Conservation (phyloP, 2,329 filamentous ascomycete genomes). For the Ophiognomonia clavigignenti-juglandacearum region DNA sequence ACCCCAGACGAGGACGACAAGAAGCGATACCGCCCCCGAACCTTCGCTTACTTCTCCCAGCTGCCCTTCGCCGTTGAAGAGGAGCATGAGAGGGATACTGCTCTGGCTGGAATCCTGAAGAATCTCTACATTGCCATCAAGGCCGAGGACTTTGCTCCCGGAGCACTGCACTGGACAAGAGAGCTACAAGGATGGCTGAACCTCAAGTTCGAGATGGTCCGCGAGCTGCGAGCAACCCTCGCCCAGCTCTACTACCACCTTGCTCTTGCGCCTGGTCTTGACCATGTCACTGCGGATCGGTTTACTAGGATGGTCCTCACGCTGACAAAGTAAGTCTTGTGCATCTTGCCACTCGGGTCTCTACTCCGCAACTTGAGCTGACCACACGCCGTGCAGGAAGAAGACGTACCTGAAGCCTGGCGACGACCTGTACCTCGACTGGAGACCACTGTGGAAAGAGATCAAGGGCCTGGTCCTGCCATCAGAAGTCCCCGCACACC, state of each 20-base stretch:
- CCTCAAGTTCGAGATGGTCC: slow-evolving; percentile 94
- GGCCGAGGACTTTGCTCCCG: slow-evolving; percentile 89
- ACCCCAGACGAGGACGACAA: slow-evolving; percentile 46
- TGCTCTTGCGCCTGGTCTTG: slow-evolving; percentile 81
- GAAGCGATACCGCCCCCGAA: slow-evolving; percentile 75
- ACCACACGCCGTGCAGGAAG: slow-evolving; percentile 52
- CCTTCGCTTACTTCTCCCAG: slow-evolving; percentile 87
- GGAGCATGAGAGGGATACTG: slow-evolving; percentile 69
- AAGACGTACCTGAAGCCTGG: slow-evolving; percentile 92
- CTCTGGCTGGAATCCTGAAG: slow-evolving; percentile 82
- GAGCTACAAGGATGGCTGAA: slow-evolving; percentile 94
- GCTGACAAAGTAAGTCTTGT: slow-evolving; percentile 72
- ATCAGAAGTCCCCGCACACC: slow-evolving; percentile 68
- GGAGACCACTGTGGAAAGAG: slow-evolving; percentile 89
- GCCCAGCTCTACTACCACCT: slow-evolving; percentile 94
- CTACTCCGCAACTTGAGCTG: slow-evolving; percentile 14
- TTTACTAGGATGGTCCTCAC: slow-evolving; percentile 97
- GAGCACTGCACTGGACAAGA: slow-evolving; percentile 93
- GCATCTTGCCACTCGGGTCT: background rate
- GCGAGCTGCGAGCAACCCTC: slow-evolving; percentile 75
- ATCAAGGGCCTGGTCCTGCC: slow-evolving; percentile 87
- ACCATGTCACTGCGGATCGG: slow-evolving; percentile 74
- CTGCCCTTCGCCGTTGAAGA: slow-evolving; percentile 87
- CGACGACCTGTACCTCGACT: slow-evolving; percentile 87
- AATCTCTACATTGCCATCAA: slow-evolving; percentile 89